A percentile compares a stretch with the other conserved stretches of the same genome.
Evolutionary conservation across 208 protist species (phyloP).

Genomic region (Strigomonas oncopelti): DNA sequence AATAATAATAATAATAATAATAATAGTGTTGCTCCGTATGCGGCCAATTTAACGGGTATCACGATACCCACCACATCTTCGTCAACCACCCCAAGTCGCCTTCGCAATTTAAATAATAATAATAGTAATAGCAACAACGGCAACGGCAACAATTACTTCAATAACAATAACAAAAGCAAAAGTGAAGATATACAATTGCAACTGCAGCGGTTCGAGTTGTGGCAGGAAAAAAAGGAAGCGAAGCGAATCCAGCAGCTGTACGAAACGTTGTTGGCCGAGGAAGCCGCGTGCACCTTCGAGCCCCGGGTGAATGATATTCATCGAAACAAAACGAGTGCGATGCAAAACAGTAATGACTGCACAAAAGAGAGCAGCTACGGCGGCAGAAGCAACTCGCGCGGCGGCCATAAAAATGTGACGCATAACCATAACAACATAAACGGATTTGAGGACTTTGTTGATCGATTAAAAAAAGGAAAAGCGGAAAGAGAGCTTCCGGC

Average conservation of each 20-base stretch:
- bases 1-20: slow-evolving; percentile 1
- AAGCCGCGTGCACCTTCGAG: slow-evolving; percentile 50
- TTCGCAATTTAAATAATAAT: background rate
- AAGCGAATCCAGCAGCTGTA: slow-evolving; percentile 59
- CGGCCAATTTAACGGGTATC: too few relatives aligned
- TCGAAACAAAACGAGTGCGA: too few relatives aligned
- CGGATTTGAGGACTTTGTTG: slow-evolving; percentile 42
- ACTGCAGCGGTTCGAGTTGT: slow-evolving; percentile 33
- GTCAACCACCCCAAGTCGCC: too few relatives aligned
- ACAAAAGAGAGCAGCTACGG: too few relatives aligned
- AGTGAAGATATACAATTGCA: background rate
- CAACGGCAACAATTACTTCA: background rate
- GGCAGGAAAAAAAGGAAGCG: slow-evolving; percentile 59
- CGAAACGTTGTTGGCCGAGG: slow-evolving; percentile 46
- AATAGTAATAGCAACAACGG: background rate
- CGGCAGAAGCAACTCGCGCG: too few relatives aligned
- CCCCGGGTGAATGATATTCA: slow-evolving; percentile 26
- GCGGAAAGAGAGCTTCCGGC: slow-evolving; percentile 20
- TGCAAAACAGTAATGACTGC: too few relatives aligned
- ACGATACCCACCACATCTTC: too few relatives aligned
- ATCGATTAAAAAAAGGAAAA: slow-evolving; percentile 35
- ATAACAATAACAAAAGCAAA: background rate
- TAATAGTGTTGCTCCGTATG: background rate
- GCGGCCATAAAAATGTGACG: too few relatives aligned
- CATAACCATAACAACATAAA: slow-evolving; percentile 13